Percentiles rank a stretch among this genome's conserved stretches.
phyloP scores from a whole-genome alignment of 345 rosid species.

The Pugionium cornutum region DNA sequence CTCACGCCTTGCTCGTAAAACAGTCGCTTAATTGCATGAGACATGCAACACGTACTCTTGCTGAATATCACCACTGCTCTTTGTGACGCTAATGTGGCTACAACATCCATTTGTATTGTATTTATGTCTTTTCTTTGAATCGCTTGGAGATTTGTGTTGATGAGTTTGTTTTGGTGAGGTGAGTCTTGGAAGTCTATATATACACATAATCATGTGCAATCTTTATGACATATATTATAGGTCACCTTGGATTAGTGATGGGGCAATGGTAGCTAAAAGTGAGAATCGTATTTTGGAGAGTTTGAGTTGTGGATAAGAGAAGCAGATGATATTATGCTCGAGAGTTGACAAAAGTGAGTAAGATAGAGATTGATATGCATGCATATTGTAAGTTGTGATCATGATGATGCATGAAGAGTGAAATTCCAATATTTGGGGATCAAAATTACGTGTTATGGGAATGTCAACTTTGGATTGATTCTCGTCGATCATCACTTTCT shows the following conservation, averaged over 20 bases:
- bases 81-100: constrained; percentile 70
- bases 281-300: constrained; percentile 20
- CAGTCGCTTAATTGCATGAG: constrained; percentile 84
- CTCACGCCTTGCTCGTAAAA: constrained; percentile 90
- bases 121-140: neutral
- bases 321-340: constrained; percentile 31
- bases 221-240: constrained; percentile 13
- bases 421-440: constrained; percentile 33
- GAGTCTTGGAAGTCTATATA: constrained; percentile 33
- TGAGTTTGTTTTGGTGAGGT: constrained; percentile 31
- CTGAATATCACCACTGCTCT: constrained; percentile 99
- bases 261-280: constrained; percentile 15
- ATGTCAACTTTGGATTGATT: constrained; percentile 44
- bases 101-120: constrained; percentile 65
- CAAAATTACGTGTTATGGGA: constrained; percentile 40
- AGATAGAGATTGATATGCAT: constrained; percentile 26
- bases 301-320: constrained; percentile 37
- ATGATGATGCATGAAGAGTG: constrained; percentile 37
- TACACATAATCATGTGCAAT: constrained; percentile 20
- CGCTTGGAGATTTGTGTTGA: constrained; percentile 21
- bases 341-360: constrained; percentile 38
- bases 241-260: constrained; percentile 26
- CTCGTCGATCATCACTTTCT: constrained; percentile 32
- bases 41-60: constrained; percentile 90
- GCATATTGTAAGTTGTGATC: constrained; percentile 36